Evolutionary conservation across 306 rosid species (phyloP).

Genomic region (Pterocarpus macrocarpus): DNA sequence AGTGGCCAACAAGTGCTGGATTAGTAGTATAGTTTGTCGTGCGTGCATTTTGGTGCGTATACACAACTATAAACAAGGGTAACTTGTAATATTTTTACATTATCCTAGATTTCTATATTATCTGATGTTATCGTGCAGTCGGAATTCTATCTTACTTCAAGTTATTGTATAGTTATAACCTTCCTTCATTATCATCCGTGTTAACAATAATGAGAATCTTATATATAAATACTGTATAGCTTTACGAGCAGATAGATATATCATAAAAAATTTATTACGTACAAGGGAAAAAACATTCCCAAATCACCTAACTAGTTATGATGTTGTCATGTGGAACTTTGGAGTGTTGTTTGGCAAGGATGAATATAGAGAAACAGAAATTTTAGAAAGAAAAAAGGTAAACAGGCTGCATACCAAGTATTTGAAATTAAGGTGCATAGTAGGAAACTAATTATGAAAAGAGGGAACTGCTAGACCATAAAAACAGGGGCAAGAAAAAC

Average conservation of each 20-base stretch:
- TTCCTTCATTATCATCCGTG: background rate
- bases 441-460: too few relatives aligned
- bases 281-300: too few relatives aligned
- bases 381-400: too few relatives aligned
- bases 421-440: too few relatives aligned
- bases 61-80: background rate
- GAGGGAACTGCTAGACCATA: too few relatives aligned
- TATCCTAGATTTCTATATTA: background rate
- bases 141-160: background rate
- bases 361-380: too few relatives aligned
- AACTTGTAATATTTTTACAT: background rate
- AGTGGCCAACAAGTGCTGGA: constrained; percentile 42
- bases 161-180: background rate
- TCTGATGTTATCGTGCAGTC: background rate
- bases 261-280: too few relatives aligned
- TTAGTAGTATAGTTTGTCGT: background rate
- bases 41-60: constrained; percentile 19
- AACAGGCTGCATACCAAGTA: too few relatives aligned
- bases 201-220: background rate
- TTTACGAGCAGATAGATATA: background rate
- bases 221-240: background rate
- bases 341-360: too few relatives aligned
- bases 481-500: too few relatives aligned
- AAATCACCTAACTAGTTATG: too few relatives aligned
- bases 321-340: too few relatives aligned